Base-by-base conservation (phyloP, 2,329 filamentous ascomycete species). In the Triangularia setosa region DNA sequence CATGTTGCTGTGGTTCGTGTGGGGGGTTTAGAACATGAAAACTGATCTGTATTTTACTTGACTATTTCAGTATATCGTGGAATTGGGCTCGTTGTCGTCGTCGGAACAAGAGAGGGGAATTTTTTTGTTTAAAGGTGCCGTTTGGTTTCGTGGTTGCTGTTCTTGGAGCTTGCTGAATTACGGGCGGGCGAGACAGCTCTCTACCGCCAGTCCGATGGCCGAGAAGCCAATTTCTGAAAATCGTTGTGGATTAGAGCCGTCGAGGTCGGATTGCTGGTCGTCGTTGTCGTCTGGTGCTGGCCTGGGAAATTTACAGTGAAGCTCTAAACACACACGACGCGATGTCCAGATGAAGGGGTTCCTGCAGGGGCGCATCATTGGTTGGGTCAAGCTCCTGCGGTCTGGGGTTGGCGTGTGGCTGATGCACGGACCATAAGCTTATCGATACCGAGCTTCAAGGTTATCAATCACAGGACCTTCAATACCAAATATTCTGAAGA, bases 1-100 rank as follows among this genome's bases (percentile, higher is more conserved):
- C 84, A 87, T 60, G 87, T 24, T 44, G 64, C 35, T 53, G 52
- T 24, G 21, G 21, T n/a, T 55, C 18, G 21, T 27, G 52, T 55
- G 52, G 21, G 16, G 9, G 40, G 16, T 21, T 48, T 58, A 14
- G 14, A 56, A 33, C 30, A 53, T 61, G 54, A 25, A 61, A 52
- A 53, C 14, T 18, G 44, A 33, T 58, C 44, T 25, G 55, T 58
- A 28, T 16, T 55, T 55, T 55, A 55, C 27, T 55, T 14, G 12
- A 9, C 25, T 55, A 55, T 55, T 48, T 48, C n/a, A 25, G 23
- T 25, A 35, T 24, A 35, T 24, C 21, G 56, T 58, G 24, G 33
- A 14, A 35, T 11, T 23, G 18, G 23, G 27, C 11, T 58, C 18
- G 54, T 33, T 21, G 55, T 24, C 23, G 21, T 40, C 56, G 57